Base-by-base conservation (phyloP, 2,329 filamentous ascomycete species). In the Calonectria pauciramosa region DNA sequence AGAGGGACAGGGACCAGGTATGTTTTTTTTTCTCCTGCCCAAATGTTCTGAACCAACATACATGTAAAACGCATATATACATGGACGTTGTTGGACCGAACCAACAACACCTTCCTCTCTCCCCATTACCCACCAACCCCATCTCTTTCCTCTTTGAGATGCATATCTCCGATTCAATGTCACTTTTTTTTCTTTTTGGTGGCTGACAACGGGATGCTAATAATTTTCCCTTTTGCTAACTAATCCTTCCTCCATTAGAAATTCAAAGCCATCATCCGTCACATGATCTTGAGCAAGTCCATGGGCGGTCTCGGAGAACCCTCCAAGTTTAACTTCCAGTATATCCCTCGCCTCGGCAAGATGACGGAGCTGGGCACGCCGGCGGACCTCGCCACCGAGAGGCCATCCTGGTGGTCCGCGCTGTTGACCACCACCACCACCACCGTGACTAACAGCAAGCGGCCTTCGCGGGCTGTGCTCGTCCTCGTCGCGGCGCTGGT, bases 301-400 rank as follows among this genome's bases (percentile, higher is more conserved):
- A 74, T 82, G 69, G 90, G 88, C 70, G 94, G 92, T 0, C 86
- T 96, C 10, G 91, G 93, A 0, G 86, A 89, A 60, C 89, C 92
- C 79, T 91, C 90, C 1, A 87, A 86, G 11, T 96, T 95, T 80
- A 91, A 93, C 26, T 94, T 96, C 84, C 93, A 95, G 81, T 94
- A 94, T 80, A 86, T 94, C 13, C 93, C 93, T 0, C 81, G 82
- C 32, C 80, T 86, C 23, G 84, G 83, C 28, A 84, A 81, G 75
- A 82, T 83, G 59, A 86, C 85, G 18, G 77, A 81, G 68, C 74
- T 80, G 34, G 81, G 88, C 83, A 20, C 66, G 16, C 59, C 51
- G 30, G 51, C 71, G 20, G 63, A 72, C 26, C 23, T 66, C 23
- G 54, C 60, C 67, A 41, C 51, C 38, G 14, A 51, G 52, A 41